Percentiles rank a stretch among this genome's conserved stretches.
Evolutionary conservation across 2,329 filamentous ascomycete species (phyloP).

Genomic region (Raffaelea albimanens): DNA sequence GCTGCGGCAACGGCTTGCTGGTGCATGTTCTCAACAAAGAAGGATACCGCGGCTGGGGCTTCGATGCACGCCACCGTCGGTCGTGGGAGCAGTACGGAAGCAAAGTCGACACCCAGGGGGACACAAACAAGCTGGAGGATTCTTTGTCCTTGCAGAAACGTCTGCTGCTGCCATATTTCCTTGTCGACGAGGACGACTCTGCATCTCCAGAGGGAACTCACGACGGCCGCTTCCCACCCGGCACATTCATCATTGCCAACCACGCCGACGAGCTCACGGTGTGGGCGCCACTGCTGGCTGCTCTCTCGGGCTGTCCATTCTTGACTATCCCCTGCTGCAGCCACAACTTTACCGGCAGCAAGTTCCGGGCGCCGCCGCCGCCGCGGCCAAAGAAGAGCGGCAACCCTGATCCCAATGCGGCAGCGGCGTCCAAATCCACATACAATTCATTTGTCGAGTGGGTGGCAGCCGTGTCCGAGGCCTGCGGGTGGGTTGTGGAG

Average conservation of each 20-base stretch:
- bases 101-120: too few species aligned
- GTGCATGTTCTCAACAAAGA: conserved; percentile 74
- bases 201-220: conserved; percentile 23
- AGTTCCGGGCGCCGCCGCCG: conserved; percentile 57
- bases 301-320: conserved; percentile 67
- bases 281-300: conserved; percentile 87
- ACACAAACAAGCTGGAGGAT: too few species aligned
- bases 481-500: conserved; percentile 68
- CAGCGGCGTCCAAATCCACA: conserved; percentile 48
- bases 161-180: conserved; percentile 25
- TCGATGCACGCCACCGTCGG: conserved; percentile 78
- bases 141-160: conserved; percentile 23
- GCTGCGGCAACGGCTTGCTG: conserved; percentile 88
- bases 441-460: conserved; percentile 80
- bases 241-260: conserved; percentile 92
- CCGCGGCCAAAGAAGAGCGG: conserved; percentile 31
- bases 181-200: background rate
- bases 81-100: conserved; percentile 66
- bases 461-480: conserved; percentile 57
- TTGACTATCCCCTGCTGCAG: conserved; percentile 94
- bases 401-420: conserved; percentile 38
- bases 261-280: conserved; percentile 93
- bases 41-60: conserved; percentile 79
- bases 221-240: conserved; percentile 57
- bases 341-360: conserved; percentile 68